Conservation (phyloP, 1,139 yeast species). For the Hyphopichia khmerensis region DNA sequence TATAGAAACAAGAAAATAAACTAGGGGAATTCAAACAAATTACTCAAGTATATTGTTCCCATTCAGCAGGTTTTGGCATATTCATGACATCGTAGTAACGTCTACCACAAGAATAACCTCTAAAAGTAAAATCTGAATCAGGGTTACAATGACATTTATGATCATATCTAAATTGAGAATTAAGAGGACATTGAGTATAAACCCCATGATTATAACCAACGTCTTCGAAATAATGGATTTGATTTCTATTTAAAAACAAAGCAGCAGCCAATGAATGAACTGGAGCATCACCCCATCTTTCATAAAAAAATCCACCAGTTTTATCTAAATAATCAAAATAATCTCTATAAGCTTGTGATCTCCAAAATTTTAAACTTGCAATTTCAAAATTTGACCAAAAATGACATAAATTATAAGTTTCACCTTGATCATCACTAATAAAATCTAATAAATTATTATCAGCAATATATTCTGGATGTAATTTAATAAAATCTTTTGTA, state of each 20-base stretch:
- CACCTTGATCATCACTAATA: slow-evolving; percentile 59
- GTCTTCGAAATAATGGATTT: slow-evolving; percentile 77
- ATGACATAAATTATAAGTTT: slow-evolving; percentile 76
- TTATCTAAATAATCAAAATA: slow-evolving; percentile 73
- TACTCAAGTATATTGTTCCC: slow-evolving; percentile 20
- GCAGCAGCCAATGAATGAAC: slow-evolving; percentile 85
- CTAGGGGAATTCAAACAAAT: no score
- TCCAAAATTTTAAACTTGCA: slow-evolving; percentile 75
- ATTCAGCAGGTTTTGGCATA: slow-evolving; percentile 43
- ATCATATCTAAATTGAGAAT: slow-evolving; percentile 38
- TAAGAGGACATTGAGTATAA: slow-evolving; percentile 57
- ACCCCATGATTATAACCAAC: slow-evolving; percentile 80
- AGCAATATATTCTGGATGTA: slow-evolving; percentile 46
- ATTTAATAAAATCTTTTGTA: slow-evolving; percentile 48
- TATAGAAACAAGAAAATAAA: no score
- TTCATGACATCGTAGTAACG: slow-evolving; percentile 47
- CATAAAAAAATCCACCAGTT: slow-evolving; percentile 88
- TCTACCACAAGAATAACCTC: slow-evolving; percentile 55
- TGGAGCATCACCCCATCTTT: slow-evolving; percentile 97
- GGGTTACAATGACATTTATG: slow-evolving; percentile 54
- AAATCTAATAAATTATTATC: slow-evolving; percentile 49
- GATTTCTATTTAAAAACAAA: slow-evolving; percentile 59
- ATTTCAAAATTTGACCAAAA: slow-evolving; percentile 94
- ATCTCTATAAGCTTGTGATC: slow-evolving; percentile 61
- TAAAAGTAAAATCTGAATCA: slow-evolving; percentile 51